phyloP scores from a whole-genome alignment of 768 basidiomycete species.

The Tricholoma matsutake region DNA sequence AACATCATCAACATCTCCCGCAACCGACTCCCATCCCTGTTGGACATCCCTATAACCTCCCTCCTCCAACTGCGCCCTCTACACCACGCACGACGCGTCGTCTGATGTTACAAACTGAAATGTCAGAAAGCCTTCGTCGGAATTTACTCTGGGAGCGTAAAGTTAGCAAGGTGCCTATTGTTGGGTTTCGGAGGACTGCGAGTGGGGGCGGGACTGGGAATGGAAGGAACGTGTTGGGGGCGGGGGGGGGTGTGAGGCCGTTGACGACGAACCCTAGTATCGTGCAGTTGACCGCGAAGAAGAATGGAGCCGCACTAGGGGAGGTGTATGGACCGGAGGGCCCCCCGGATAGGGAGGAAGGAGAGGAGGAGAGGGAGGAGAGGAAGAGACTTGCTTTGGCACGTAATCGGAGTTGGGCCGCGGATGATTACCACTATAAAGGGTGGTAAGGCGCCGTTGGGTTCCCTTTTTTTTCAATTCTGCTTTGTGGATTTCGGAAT shows the following conservation, averaged over 20 bases:
- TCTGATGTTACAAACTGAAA: slow-evolving; percentile 79
- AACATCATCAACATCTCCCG: slow-evolving; percentile 10
- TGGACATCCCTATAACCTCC: slow-evolving; percentile 71
- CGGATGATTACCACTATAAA: slow-evolving; percentile 60
- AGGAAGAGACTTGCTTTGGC: slow-evolving; percentile 45
- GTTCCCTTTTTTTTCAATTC: too few relatives aligned
- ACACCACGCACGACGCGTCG: slow-evolving; percentile 85
- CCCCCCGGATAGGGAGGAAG: slow-evolving; percentile 8
- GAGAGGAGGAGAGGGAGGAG: slow-evolving; percentile 37
- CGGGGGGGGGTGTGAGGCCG: slow-evolving; percentile 16
- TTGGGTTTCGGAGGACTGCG: slow-evolving; percentile 30
- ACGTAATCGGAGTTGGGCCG: slow-evolving; percentile 60
- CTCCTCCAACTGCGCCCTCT: slow-evolving; percentile 59
- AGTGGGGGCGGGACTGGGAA: slow-evolving; percentile 12
- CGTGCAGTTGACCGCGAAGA: slow-evolving; percentile 40
- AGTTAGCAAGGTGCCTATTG: slow-evolving; percentile 50
- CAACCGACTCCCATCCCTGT: slow-evolving; percentile 54
- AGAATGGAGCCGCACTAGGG: slow-evolving; percentile 17
- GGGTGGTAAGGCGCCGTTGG: slow-evolving; percentile 50
- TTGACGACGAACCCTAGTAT: slow-evolving; percentile 34
- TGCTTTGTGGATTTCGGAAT: too few relatives aligned
- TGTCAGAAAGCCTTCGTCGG: slow-evolving; percentile 79
- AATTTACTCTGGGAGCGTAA: slow-evolving; percentile 82
- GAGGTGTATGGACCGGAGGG: slow-evolving; percentile 10
- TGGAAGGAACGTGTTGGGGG: slow-evolving; percentile 11